phyloP scores from a whole-genome alignment of 805 yeast genomes.

The Saccharomycopsis schoenii region DNA sequence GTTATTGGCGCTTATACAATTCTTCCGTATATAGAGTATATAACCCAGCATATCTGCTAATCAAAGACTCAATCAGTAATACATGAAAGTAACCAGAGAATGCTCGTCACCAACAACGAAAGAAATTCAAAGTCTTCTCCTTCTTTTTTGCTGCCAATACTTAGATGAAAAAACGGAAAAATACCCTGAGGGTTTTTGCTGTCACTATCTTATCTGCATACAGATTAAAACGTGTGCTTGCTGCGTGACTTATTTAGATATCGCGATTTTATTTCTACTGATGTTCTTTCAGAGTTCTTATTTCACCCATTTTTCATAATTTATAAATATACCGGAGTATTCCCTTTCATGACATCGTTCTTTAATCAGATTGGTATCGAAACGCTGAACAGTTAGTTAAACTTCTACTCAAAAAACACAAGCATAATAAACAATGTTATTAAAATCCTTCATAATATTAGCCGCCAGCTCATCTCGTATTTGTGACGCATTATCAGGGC shows the following conservation, averaged over 20 bases:
- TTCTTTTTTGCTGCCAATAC: too few relatives aligned
- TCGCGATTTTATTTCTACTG: not conserved
- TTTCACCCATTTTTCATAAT: not conserved
- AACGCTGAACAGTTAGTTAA: too few relatives aligned
- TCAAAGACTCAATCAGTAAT: too few relatives aligned
- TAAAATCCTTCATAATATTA: not conserved
- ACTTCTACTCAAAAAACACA: too few relatives aligned
- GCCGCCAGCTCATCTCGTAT: not conserved
- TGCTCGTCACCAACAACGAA: too few relatives aligned
- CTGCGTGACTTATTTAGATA: not conserved
- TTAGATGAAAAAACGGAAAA: not conserved
- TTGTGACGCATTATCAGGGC: not conserved
- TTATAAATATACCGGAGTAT: not conserved
- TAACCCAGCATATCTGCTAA: too few relatives aligned
- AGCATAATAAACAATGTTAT: not conserved
- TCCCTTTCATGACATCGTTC: too few relatives aligned
- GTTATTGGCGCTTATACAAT: too few relatives aligned
- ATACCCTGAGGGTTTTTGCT: not conserved
- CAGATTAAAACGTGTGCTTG: not conserved
- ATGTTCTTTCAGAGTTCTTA: not conserved
- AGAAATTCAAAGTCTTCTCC: too few relatives aligned
- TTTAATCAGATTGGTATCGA: not conserved
- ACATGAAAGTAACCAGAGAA: too few relatives aligned
- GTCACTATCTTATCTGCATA: not conserved
- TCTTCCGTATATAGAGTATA: too few relatives aligned